Evolutionary conservation across 2,329 filamentous ascomycete species (phyloP).

Genomic region (Pseudocercospora fuligena): DNA sequence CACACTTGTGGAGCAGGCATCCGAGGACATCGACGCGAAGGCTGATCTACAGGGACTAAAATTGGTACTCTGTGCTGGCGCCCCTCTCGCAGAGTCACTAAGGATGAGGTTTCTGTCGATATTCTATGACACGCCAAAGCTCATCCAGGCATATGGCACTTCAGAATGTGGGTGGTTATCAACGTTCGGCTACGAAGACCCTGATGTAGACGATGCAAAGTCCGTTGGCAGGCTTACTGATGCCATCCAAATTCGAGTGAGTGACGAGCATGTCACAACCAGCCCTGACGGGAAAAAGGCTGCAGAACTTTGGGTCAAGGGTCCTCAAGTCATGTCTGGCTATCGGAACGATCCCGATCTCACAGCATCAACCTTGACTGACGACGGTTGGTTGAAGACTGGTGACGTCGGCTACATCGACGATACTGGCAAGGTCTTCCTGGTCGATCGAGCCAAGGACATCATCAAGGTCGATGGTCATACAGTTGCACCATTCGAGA

Average conservation of each 20-base stretch:
- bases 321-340: slow-evolving; percentile 5
- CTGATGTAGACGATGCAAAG: not conserved
- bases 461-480: slow-evolving; percentile 34
- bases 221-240: not conserved
- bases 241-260: not conserved
- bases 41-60: not conserved
- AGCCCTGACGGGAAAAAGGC: not conserved
- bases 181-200: not conserved
- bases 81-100: not conserved
- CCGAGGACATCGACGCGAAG: slow-evolving; percentile 4
- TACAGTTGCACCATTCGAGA: slow-evolving; percentile 37
- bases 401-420: slow-evolving; percentile 57
- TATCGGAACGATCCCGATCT: slow-evolving; percentile 1
- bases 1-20: not conserved
- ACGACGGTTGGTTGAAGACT: slow-evolving; percentile 61
- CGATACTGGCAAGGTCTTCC: slow-evolving; percentile 32
- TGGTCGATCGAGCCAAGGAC: slow-evolving; percentile 39
- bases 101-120: not conserved
- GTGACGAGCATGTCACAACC: not conserved
- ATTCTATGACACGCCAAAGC: slow-evolving; percentile 4
- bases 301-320: not conserved
- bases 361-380: not conserved
- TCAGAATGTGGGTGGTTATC: slow-evolving; percentile 5
- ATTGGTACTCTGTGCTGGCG: not conserved
- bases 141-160: not conserved